phyloP scores from a whole-genome alignment of 192 early-diverging fungal genomes.

The Coemansia sp. region DNA sequence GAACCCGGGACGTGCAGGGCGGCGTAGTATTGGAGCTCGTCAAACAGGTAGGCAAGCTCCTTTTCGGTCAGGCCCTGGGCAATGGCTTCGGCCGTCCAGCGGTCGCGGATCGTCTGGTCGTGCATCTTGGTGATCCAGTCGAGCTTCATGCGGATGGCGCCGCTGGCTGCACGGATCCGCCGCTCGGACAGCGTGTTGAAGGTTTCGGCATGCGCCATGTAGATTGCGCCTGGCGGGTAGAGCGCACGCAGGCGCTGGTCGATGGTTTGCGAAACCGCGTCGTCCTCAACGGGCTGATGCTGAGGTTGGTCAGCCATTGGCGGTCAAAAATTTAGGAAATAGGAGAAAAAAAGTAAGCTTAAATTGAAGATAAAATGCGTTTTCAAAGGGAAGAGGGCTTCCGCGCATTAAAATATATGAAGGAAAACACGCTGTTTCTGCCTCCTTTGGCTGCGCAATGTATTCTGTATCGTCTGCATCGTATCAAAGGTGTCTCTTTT shows the following conservation, averaged over 20 bases:
- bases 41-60: constrained; percentile 50
- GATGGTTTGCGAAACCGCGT: neutral
- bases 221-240: constrained; percentile 15
- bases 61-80: constrained; percentile 34
- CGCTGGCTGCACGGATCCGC: constrained; percentile 32
- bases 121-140: constrained; percentile 48
- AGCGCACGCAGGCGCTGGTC: constrained; percentile 7
- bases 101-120: constrained; percentile 28
- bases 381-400: too few species aligned
- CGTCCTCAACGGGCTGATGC: neutral
- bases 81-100: constrained; percentile 27
- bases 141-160: constrained; percentile 55
- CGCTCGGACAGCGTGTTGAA: neutral
- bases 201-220: neutral
- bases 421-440: too few species aligned
- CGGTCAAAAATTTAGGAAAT: too few species aligned
- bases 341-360: too few species aligned
- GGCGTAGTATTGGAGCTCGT: constrained; percentile 49
- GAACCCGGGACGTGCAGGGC: constrained; percentile 27
- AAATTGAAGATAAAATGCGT: too few species aligned
- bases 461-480: too few species aligned
- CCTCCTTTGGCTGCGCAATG: too few species aligned
- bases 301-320: neutral
- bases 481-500: too few species aligned
- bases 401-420: too few species aligned